Percentiles rank a stretch among this genome's conserved stretches.
phyloP scores from a whole-genome alignment of 768 basidiomycete genomes.

The Phanerochaete sordida region DNA sequence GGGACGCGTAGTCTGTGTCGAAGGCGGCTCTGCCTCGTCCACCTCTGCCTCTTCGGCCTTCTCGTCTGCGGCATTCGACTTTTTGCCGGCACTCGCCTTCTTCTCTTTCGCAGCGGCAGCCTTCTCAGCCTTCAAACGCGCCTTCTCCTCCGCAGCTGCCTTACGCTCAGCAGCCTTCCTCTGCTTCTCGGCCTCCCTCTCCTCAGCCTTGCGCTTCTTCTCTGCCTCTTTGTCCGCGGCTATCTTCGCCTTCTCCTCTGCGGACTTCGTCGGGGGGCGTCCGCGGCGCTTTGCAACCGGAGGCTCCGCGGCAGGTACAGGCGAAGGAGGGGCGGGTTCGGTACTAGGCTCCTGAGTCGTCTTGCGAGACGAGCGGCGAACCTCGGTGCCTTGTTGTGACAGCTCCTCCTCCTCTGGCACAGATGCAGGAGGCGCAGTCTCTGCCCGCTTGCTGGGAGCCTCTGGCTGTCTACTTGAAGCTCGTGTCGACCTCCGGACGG shows the following conservation, averaged over 20 bases:
- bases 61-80: background rate
- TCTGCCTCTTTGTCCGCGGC: constrained; percentile 18
- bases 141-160: constrained; percentile 17
- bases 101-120: constrained; percentile 14
- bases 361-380: background rate
- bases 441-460: background rate
- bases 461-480: background rate
- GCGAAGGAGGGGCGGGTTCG: constrained; percentile 2
- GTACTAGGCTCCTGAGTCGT: background rate
- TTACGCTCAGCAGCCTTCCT: constrained; percentile 16
- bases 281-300: constrained; percentile 19
- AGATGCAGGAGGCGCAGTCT: background rate
- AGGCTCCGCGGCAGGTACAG: constrained; percentile 3
- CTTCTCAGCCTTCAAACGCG: constrained; percentile 17
- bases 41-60: constrained; percentile 8
- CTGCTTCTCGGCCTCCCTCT: constrained; percentile 18
- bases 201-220: constrained; percentile 19
- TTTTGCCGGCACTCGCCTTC: background rate
- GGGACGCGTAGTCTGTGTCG: background rate
- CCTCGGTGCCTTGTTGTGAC: background rate
- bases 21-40: background rate
- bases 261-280: constrained; percentile 9
- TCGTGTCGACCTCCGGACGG: background rate
- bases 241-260: constrained; percentile 19
- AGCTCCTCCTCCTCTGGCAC: background rate